Evolutionary conservation across 305 asterid species (phyloP).

Genomic region (Stenogyne calaminthoides): DNA sequence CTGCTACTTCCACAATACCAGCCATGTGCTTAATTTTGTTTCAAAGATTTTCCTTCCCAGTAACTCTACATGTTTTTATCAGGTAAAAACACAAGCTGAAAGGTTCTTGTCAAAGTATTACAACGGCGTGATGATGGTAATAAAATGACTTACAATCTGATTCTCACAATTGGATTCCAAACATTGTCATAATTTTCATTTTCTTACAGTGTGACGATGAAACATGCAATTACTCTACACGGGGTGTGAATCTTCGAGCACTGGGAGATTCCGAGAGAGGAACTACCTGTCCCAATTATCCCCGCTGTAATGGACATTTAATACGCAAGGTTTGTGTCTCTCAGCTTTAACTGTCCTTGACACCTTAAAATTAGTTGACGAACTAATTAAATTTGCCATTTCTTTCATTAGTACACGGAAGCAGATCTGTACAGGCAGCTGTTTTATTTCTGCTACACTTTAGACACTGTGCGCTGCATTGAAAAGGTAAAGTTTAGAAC

Average conservation of each 20-base stretch:
- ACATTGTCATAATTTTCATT: conserved; percentile 6
- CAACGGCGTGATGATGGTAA: conserved; percentile 89
- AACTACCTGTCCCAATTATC: conserved; percentile 92
- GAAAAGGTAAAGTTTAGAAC: conserved; percentile 44
- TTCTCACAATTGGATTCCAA: conserved; percentile 19
- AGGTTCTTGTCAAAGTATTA: conserved; percentile 71
- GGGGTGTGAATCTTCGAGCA: conserved; percentile 75
- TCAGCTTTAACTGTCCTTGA: conserved; percentile 4
- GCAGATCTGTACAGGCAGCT: conserved; percentile 91
- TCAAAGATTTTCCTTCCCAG: not conserved
- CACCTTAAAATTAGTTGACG: not conserved
- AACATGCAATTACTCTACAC: conserved; percentile 85
- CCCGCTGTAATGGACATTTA: conserved; percentile 83
- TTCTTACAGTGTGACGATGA: conserved; percentile 88
- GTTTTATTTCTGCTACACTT: conserved; percentile 68
- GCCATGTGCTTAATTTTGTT: not conserved
- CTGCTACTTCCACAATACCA: conserved; percentile 15
- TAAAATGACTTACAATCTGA: conserved; percentile 25
- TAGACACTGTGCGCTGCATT: conserved; percentile 82
- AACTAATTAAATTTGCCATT: conserved; percentile 22
- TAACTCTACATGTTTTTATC: conserved; percentile 38
- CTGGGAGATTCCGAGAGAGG: conserved; percentile 85
- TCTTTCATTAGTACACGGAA: conserved; percentile 67
- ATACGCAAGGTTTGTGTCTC: conserved; percentile 62
- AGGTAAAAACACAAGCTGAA: conserved; percentile 93